Evolutionary conservation across 129 eudicot species (phyloP).

Genomic region (Ambrosia trifida): DNA sequence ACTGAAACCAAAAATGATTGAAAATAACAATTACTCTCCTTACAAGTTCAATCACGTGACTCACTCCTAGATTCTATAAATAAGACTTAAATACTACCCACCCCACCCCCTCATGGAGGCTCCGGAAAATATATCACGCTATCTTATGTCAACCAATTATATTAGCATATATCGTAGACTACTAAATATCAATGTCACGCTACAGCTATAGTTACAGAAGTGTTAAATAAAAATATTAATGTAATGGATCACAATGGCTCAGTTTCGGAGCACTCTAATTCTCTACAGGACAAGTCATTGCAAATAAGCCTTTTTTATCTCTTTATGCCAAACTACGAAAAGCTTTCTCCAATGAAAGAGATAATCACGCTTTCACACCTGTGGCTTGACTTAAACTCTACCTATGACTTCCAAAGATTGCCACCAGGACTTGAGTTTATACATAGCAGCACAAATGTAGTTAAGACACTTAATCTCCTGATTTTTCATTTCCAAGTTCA

Average conservation of each 20-base stretch:
- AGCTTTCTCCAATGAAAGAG: not conserved
- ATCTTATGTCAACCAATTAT: not conserved
- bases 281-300: not conserved
- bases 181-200: not conserved
- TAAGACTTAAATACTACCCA: not conserved
- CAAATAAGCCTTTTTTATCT: not conserved
- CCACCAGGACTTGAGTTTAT: constrained; percentile 15
- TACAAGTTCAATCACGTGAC: not conserved
- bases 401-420: not conserved
- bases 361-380: not conserved
- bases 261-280: not conserved
- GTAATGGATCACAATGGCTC: not conserved
- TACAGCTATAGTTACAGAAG: not conserved
- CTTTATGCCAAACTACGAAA: not conserved
- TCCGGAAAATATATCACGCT: not conserved
- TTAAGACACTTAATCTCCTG: constrained; percentile 11
- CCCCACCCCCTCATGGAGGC: not conserved
- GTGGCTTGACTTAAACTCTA: not conserved
- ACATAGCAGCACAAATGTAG: constrained; percentile 9
- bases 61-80: not conserved
- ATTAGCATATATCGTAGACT: not conserved
- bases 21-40: not conserved
- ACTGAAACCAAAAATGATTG: not conserved
- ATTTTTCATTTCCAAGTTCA: not conserved
- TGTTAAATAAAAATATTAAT: not conserved